Percentiles rank a stretch among this genome's conserved stretches.
These are phyloP conservation scores for Hirsutella thompsonii DNA, from an alignment of 2,329 filamentous ascomycete species.

Conservation along the genomic window DNA sequence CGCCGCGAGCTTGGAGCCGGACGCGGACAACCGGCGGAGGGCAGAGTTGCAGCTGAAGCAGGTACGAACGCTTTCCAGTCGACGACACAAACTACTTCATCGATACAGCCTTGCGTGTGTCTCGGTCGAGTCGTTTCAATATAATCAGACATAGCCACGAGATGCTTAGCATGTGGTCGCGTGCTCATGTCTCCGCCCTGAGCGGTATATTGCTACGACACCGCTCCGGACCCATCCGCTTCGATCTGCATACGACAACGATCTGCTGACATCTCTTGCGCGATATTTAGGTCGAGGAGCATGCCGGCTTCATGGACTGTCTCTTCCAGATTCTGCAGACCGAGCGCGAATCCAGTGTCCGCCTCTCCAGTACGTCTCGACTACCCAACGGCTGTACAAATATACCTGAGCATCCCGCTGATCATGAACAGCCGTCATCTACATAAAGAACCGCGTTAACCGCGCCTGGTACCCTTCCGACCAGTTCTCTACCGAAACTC, in stretches of 20 bases:
- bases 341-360: conserved; percentile 74
- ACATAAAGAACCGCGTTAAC: conserved; percentile 94
- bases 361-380: conserved; percentile 65
- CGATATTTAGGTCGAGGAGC: conserved; percentile 63
- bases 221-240: not conserved
- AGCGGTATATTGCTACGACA: not conserved
- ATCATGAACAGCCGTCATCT: conserved; percentile 63
- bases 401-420: conserved; percentile 5
- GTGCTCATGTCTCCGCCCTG: not conserved
- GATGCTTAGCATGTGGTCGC: not conserved
- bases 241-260: not conserved
- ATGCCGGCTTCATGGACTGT: conserved; percentile 80
- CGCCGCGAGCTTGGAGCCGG: conserved; percentile 59
- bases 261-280: not conserved
- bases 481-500: conserved; percentile 56
- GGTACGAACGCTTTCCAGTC: conserved; percentile 34
- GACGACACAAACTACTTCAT: not conserved
- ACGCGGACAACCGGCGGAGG: conserved; percentile 61
- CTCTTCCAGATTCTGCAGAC: conserved; percentile 81
- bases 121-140: too few relatives aligned
- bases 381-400: not conserved
- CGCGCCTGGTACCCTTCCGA: conserved; percentile 78
- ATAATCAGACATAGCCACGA: not conserved
- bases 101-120: too few relatives aligned
- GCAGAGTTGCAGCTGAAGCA: conserved; percentile 73